Evolutionary conservation across 257 asterid genomes (phyloP).

Genomic region (Anisodus acutangulus): DNA sequence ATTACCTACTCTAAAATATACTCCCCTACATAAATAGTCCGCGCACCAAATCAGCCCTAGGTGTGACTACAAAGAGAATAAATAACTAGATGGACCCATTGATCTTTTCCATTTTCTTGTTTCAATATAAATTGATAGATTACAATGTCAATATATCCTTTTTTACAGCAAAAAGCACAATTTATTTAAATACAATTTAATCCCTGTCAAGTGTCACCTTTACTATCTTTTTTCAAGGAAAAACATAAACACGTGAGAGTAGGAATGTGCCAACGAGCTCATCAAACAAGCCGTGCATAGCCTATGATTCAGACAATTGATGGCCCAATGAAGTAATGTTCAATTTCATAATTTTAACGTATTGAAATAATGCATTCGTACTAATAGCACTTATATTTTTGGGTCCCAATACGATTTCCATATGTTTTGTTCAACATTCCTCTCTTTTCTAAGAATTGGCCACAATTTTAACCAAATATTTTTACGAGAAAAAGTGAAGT

Average conservation of each 20-base stretch:
- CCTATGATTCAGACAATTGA: background rate
- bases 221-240: background rate
- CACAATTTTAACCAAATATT: background rate
- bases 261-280: background rate
- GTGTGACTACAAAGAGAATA: background rate
- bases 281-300: background rate
- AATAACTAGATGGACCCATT: background rate
- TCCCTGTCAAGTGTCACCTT: background rate
- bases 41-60: background rate
- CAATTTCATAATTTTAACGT: background rate
- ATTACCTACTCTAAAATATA: too few species aligned
- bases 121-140: background rate
- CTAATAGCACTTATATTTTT: background rate
- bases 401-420: background rate
- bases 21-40: background rate
- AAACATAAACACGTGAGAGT: background rate
- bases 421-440: background rate
- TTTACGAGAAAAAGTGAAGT: background rate
- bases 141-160: too few species aligned
- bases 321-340: background rate
- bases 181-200: background rate
- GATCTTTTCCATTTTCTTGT: background rate
- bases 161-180: background rate
- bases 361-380: background rate
- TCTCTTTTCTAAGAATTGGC: background rate